phyloP scores from a whole-genome alignment of 257 asterid species.

The Cynanchum wilfordii region DNA sequence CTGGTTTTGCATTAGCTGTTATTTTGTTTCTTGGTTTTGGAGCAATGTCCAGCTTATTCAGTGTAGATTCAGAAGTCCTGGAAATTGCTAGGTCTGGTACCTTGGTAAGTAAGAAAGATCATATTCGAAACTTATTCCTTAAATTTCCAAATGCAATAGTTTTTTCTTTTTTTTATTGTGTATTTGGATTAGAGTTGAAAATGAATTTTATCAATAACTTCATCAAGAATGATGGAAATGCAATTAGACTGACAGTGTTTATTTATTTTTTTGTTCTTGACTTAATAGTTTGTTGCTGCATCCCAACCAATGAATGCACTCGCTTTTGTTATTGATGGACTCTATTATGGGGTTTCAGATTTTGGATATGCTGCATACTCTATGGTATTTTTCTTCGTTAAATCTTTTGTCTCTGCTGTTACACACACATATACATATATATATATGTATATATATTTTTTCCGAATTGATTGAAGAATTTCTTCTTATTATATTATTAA shows the following conservation, averaged over 20 bases:
- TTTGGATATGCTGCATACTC: slow-evolving; percentile 89
- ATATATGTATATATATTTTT: no score
- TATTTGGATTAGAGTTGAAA: not conserved
- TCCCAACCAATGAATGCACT: slow-evolving; percentile 92
- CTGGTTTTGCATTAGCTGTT: slow-evolving; percentile 63
- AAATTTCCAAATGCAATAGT: not conserved
- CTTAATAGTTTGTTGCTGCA: slow-evolving; percentile 73
- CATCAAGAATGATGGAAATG: not conserved
- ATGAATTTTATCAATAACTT: no score
- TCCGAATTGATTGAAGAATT: not conserved
- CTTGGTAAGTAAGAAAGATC: slow-evolving; percentile 68
- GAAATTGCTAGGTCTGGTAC: slow-evolving; percentile 73
- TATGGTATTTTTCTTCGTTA: slow-evolving; percentile 48
- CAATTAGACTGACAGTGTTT: not conserved
- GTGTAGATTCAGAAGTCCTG: slow-evolving; percentile 67
- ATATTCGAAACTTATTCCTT: not conserved
- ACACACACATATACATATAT: no score
- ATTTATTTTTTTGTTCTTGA: slow-evolving; percentile 9
- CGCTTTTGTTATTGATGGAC: slow-evolving; percentile 95
- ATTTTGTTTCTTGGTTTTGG: slow-evolving; percentile 61
- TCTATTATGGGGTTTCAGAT: slow-evolving; percentile 96
- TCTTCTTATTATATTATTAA: slow-evolving; percentile 18
- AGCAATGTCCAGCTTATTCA: slow-evolving; percentile 66
- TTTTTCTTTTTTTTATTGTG: not conserved
- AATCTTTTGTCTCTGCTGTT: slow-evolving; percentile 6